Evolutionary conservation across 495 filamentous ascomycete genomes (phyloP).

Genomic region (Amniculicola lignicola): DNA sequence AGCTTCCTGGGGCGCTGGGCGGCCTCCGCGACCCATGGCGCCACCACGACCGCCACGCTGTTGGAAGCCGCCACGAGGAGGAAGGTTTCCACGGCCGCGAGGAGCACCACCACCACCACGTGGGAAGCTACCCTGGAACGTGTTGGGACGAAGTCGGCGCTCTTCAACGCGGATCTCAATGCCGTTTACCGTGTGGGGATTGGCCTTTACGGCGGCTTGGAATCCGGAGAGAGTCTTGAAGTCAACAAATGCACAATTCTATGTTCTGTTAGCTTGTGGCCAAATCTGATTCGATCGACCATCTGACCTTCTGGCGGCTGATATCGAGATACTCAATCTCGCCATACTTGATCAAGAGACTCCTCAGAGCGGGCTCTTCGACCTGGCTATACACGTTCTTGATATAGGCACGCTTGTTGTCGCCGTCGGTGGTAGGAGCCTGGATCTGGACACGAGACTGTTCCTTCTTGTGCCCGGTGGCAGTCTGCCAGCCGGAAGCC

Average conservation of each 20-base stretch:
- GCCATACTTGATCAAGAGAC: conserved; percentile 66
- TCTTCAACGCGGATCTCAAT: conserved; percentile 84
- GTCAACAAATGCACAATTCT: conserved; percentile 98
- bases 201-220: conserved; percentile 73
- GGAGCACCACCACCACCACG: conserved; percentile 34
- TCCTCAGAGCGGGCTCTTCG: conserved; percentile 61
- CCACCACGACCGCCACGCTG: conserved; percentile 31
- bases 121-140: conserved; percentile 47
- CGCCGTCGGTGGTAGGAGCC: conserved; percentile 36
- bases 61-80: conserved; percentile 61
- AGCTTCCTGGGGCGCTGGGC: conserved; percentile 48
- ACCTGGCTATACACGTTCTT: conserved; percentile 91
- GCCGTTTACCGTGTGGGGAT: conserved; percentile 78
- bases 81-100: conserved; percentile 53
- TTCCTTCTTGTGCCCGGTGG: conserved; percentile 70
- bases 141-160: conserved; percentile 71
- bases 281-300: conserved; percentile 29
- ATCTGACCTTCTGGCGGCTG: conserved; percentile 78
- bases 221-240: conserved; percentile 77
- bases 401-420: conserved; percentile 73
- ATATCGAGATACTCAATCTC: conserved; percentile 85
- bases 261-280: conserved; percentile 13
- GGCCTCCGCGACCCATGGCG: conserved; percentile 47
- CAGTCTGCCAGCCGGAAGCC: conserved; percentile 75
- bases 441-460: conserved; percentile 61